Base-by-base conservation (phyloP, 1,284 basidiomycete genomes). In the Tylopilus orsonianus region DNA sequence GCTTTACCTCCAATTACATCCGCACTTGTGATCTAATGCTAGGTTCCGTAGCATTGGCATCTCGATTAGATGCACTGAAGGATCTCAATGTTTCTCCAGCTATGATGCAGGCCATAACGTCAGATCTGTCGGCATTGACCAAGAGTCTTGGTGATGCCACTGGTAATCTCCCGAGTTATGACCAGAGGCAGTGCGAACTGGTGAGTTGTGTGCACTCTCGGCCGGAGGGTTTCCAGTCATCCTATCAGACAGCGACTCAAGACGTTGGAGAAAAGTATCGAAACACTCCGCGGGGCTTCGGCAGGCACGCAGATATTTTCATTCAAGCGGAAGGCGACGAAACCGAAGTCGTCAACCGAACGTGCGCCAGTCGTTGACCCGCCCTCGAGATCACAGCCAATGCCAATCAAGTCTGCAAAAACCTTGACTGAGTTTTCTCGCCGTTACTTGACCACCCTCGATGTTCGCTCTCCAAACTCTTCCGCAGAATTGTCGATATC, bases 141-240 rank as follows among this genome's bases (percentile, higher is more conserved):
- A 87, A 83, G 56, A 72, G 70, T 18, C 72, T 90, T 16, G 71
- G 75, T 1, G 83, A 81, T 58, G 84, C 81, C 6, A 79, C 78
- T 7, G 72, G 75, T 3, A 79, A 74, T 48, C 68, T 92, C 33
- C 85, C 89, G 5, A 71, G 77, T 34, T 90, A 88, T 61, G 87
- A 90, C 64, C 87, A 87, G 59, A 74, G 83, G 50, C 81, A 81
- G 56, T 87, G 77, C 58, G 85, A 87, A 57, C 65, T 72, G 56
- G 89, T 90, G 56, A 51, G 83, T 73, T 24, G 19, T 39, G 13
- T 13, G 14, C 22, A 35, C 9, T 36, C 7, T 38, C 24, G 26
- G 44, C 12, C 9, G 19, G 18, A 36, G 38, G 8, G 12, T 37
- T 37, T 44, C 41, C 42, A 33, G 37, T 61, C 48, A 62, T 54